Evolutionary conservation across 2,329 filamentous ascomycete species (phyloP).

Genomic region (Botrytis deweyae): DNA sequence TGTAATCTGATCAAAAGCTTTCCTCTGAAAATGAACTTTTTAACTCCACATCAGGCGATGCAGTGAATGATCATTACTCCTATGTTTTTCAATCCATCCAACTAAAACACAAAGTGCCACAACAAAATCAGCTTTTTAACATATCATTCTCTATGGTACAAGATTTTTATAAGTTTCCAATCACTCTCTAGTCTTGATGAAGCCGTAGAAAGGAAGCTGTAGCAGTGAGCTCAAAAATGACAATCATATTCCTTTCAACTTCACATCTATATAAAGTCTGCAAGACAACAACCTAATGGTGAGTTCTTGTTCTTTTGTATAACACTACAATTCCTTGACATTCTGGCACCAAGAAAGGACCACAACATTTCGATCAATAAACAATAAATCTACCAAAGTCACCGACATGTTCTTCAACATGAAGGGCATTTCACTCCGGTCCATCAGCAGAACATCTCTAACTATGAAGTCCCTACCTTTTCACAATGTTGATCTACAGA

Average conservation of each 20-base stretch:
- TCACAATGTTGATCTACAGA: fast-evolving
- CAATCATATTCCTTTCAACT: background rate
- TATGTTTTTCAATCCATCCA: background rate
- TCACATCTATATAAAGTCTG: background rate
- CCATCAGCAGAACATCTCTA: background rate
- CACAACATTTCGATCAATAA: background rate
- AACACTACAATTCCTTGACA: background rate
- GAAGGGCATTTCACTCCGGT: background rate
- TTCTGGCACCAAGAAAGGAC: background rate
- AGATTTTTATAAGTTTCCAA: background rate
- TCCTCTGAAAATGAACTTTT: background rate
- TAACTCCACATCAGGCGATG: background rate
- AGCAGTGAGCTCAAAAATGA: background rate
- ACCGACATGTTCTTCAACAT: background rate
- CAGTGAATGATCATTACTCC: background rate
- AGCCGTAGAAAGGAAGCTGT: background rate
- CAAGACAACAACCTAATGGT: background rate
- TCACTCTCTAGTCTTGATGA: background rate
- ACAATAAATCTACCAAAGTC: background rate
- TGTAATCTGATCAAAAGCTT: background rate
- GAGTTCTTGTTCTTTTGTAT: background rate
- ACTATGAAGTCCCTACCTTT: background rate
- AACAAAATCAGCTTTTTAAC: background rate
- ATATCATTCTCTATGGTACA: fast-evolving
- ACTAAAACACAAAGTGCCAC: fast-evolving